These are phyloP conservation scores for Fusarium euwallaceae DNA, from an alignment of 2,329 filamentous ascomycete species.

Conservation along the genomic window DNA sequence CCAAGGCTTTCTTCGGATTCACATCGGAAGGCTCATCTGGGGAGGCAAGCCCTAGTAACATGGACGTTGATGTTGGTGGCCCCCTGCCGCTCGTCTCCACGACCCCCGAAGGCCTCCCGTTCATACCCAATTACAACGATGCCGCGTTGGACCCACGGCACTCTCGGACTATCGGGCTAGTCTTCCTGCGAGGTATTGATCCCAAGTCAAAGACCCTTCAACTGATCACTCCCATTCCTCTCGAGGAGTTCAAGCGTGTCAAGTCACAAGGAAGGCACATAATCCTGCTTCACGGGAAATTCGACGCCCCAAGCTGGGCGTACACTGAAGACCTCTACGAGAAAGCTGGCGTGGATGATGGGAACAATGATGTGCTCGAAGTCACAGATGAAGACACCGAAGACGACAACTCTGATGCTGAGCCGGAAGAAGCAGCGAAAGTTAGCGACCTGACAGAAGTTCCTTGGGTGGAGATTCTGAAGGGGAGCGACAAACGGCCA, in stretches of 20 bases:
- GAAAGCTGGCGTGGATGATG: slow-evolving; percentile 50
- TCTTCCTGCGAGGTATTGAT: slow-evolving; percentile 79
- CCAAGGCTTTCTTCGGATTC: slow-evolving; percentile 60
- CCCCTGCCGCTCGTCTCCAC: slow-evolving; percentile 20
- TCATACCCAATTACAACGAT: slow-evolving; percentile 68
- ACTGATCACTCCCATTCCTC: slow-evolving; percentile 71
- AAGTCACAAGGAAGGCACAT: slow-evolving; percentile 61
- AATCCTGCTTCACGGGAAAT: slow-evolving; percentile 75
- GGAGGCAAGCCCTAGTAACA: slow-evolving; percentile 27
- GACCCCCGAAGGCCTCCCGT: slow-evolving; percentile 69
- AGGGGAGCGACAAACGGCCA: slow-evolving; percentile 67
- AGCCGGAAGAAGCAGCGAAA: slow-evolving; percentile 43
- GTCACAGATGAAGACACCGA: slow-evolving; percentile 53
- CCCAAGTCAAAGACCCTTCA: slow-evolving; percentile 66
- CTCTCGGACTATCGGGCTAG: slow-evolving; percentile 73
- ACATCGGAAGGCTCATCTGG: not conserved
- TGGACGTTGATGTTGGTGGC: slow-evolving; percentile 23
- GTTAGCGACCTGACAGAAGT: slow-evolving; percentile 49
- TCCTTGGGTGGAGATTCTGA: slow-evolving; percentile 72
- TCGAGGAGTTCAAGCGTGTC: slow-evolving; percentile 55
- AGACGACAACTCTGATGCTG: slow-evolving; percentile 49
- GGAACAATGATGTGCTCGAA: slow-evolving; percentile 47
- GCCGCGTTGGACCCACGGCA: slow-evolving; percentile 70
- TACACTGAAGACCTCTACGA: slow-evolving; percentile 73
- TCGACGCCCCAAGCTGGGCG: slow-evolving; percentile 78